Evolutionary conservation across 768 basidiomycete species (phyloP).

Genomic region (Fomitopsis pulvina): DNA sequence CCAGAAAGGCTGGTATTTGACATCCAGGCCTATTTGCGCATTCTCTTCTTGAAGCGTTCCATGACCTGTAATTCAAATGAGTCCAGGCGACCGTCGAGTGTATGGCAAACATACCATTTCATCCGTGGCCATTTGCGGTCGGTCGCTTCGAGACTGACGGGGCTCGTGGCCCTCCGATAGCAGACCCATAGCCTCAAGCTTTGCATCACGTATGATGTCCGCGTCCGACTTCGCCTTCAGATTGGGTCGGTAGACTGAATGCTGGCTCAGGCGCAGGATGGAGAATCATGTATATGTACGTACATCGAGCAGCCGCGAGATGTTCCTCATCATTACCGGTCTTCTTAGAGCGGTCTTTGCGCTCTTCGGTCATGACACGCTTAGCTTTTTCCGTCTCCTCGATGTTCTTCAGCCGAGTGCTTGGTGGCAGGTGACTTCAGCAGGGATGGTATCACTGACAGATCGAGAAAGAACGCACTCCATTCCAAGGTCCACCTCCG

Average conservation of each 20-base stretch:
- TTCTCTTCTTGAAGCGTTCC: conserved; percentile 97
- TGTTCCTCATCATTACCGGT: conserved; percentile 64
- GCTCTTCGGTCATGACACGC: conserved; percentile 70
- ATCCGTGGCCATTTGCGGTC: conserved; percentile 83
- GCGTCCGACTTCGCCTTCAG: conserved; percentile 80
- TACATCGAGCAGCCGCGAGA: conserved; percentile 83
- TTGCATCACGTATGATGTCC: conserved; percentile 83
- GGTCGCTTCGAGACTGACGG: conserved; percentile 38
- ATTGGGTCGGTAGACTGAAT: conserved; percentile 80
- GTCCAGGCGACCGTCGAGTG: not conserved
- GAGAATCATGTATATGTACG: conserved; percentile 21
- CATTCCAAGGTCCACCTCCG: conserved; percentile 97
- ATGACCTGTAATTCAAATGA: conserved; percentile 51
- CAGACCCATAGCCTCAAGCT: conserved; percentile 79
- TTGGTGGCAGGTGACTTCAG: conserved; percentile 25
- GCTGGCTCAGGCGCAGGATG: not conserved
- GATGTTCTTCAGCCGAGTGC: conserved; percentile 87
- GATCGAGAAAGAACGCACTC: conserved; percentile 55
- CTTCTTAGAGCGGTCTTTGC: conserved; percentile 47
- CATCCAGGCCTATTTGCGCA: conserved; percentile 56
- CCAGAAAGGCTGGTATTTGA: too few species aligned
- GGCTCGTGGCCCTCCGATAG: conserved; percentile 43
- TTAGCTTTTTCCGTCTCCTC: conserved; percentile 98
- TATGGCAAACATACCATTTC: conserved; percentile 59
- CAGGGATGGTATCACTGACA: not conserved